Base-by-base conservation (phyloP, 2,329 filamentous ascomycete genomes). In the Scortechinia acanthostroma region DNA sequence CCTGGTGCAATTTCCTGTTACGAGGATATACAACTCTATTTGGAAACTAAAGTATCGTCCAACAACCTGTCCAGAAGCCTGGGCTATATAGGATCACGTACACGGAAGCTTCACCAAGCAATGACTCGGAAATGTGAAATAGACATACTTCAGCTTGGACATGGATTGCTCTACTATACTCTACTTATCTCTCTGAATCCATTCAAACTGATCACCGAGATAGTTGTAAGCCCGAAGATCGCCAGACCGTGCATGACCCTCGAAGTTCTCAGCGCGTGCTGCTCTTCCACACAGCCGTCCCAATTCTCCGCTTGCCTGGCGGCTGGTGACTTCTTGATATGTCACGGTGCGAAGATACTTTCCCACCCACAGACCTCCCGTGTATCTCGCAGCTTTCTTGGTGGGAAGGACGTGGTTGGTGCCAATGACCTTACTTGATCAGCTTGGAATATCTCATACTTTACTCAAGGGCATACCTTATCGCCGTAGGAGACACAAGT, bases 331-430 rank as follows among this genome's bases (percentile, higher is more conserved):
- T 48, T 75, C 70, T 50, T 76, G 72, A 50, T 76, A 76, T 1
- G 73, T 76, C n/a, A 65, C 59, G 0, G 71, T 76, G 23, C 65
- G 62, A 15, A 76, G 57, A 49, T 63, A 76, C 52, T 76, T 76
- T n/a, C 73, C 71, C 2, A 76, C 72, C 72, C 72, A 76, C 3
- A 76, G 58, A 1, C 73, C 73, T 2, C 72, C 72, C 0, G 72
- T 76, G 50, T 71, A 76, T 2, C 67, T 55, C 0, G 67, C 65
- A 0, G 70, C 71, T 17, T 64, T 63, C 2, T 64, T 58, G 0
- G 73, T 76, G 1, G 73, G 72, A 0, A 77, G 59, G 2, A 76
- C 72, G 50, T 76, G 73, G 51, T 76, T 76, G 2, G 73, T 76
- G 1, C 72, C 73, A 47, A 76, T 76, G 25, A 67, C 69, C 67